Base-by-base conservation (phyloP, 306 rosid species). In the Begonia peltatifolia region DNA sequence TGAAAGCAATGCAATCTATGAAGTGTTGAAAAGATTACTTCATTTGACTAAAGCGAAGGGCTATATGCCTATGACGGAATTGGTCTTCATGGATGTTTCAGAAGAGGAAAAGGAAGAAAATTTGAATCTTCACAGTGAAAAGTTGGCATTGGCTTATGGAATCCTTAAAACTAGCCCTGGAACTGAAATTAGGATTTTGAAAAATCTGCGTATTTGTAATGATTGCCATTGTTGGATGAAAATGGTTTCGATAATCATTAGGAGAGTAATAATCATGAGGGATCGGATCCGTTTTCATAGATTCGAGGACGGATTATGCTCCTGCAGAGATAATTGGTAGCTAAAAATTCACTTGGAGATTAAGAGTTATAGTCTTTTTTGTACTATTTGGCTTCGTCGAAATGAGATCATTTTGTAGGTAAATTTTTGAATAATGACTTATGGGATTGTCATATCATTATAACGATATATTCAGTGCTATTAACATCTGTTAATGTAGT, bases 81-180 rank as follows among this genome's bases (percentile, higher is more conserved):
- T 84, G 38, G 89, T 84, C 66, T 67, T 80, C 64, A 80, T 84
- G 88, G 94, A 80, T 71, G 84, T 80, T 50, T 80, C 88, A 18
- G 86, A 75, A 63, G 94, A 84, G 76, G 86, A 84, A 64, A 80
- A 75, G 66, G 88, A 78, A 66, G 86, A 65, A 63, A 84, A 75
- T 61, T 69, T 84, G 47, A 63, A 53, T 22, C 56, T 9, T 55
- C 78, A 59, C 11, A 80, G 88, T 6, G 94, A 84, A 71, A 84
- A 73, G 79, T 66, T 80, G 81, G 83, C 83, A 11, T 73, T 84
- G 68, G 94, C 83, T 4, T 75, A 73, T 56, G 88, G 70, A 22
- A 50, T 84, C 46, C 62, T 80, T 56, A 84, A 77, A 69, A 77
- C 72, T 64, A 63, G 85, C 61, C 88, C 88, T 1, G 86, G 81